Evolutionary conservation across 805 yeast genomes (phyloP).

Genomic region (Pichia pseudocactophila): DNA sequence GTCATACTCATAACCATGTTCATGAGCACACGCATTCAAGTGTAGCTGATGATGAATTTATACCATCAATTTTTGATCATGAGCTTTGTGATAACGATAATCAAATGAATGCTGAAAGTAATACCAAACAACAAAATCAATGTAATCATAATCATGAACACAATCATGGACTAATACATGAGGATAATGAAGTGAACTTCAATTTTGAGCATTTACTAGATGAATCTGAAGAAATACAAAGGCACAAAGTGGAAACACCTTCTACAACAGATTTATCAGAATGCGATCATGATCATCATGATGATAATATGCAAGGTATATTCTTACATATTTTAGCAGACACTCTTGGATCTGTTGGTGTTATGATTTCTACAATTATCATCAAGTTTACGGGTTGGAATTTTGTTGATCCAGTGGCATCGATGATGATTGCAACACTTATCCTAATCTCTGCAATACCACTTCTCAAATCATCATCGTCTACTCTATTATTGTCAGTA

Average conservation of each 20-base stretch:
- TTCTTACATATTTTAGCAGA: constrained; percentile 92
- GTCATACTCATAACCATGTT: background rate
- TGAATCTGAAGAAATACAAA: constrained; percentile 1
- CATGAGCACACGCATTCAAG: constrained; percentile 2
- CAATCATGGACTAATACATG: background rate
- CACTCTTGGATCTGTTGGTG: constrained; percentile 94
- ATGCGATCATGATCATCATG: constrained; percentile 31
- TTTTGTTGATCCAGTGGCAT: constrained; percentile 89
- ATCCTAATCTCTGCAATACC: constrained; percentile 81
- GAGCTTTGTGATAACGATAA: too few relatives aligned
- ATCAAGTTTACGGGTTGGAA: constrained; percentile 58
- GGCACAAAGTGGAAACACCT: constrained; percentile 2
- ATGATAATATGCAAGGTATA: constrained; percentile 85
- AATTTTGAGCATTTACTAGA: constrained; percentile 17
- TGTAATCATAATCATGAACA: constrained; percentile 1
- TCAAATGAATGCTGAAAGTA: too few relatives aligned
- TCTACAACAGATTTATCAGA: constrained; percentile 6
- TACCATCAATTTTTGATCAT: too few relatives aligned
- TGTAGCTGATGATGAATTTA: too few relatives aligned
- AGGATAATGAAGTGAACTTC: background rate
- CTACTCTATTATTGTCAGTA: constrained; percentile 58
- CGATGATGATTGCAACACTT: constrained; percentile 73
- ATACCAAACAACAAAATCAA: background rate
- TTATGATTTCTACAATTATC: constrained; percentile 78
- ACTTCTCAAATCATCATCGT: constrained; percentile 70